These are phyloP conservation scores for Flaveria sonorensis DNA, from an alignment of 129 eudicot species.

Conservation along the genomic window DNA sequence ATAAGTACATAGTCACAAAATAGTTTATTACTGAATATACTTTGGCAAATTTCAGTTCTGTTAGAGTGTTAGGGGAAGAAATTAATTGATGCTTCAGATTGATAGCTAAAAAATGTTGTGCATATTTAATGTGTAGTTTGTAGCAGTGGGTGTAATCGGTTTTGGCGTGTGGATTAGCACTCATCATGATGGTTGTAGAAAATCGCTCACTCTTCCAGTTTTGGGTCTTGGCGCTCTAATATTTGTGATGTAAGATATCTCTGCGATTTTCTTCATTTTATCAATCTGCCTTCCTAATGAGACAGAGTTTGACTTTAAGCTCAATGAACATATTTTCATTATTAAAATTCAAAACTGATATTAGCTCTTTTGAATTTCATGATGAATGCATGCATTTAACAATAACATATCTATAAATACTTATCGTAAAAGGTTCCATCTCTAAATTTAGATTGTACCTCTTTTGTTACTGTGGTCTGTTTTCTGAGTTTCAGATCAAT, in stretches of 20 bases:
- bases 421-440: not conserved
- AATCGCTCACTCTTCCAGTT: slow-evolving; percentile 86
- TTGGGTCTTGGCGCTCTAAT: slow-evolving; percentile 79
- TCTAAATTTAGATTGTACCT: not conserved
- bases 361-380: not conserved
- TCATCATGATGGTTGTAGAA: slow-evolving; percentile 82
- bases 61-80: not conserved
- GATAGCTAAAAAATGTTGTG: slow-evolving; percentile 1
- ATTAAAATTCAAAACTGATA: not conserved
- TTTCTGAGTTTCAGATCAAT: slow-evolving; percentile 60
- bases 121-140: slow-evolving; percentile 45
- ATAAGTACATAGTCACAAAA: not conserved
- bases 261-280: slow-evolving; percentile 1
- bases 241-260: slow-evolving; percentile 58
- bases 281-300: not conserved
- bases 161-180: slow-evolving; percentile 93
- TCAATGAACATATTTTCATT: not conserved
- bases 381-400: slow-evolving; percentile 16
- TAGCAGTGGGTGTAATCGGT: slow-evolving; percentile 76
- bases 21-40: slow-evolving; percentile 1
- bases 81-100: not conserved
- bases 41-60: not conserved
- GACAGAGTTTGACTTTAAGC: not conserved
- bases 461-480: not conserved
- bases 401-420: not conserved